These are phyloP conservation scores for Hygrophorus pudorinus DNA, from an alignment of 768 basidiomycete genomes.

Conservation along the genomic window DNA sequence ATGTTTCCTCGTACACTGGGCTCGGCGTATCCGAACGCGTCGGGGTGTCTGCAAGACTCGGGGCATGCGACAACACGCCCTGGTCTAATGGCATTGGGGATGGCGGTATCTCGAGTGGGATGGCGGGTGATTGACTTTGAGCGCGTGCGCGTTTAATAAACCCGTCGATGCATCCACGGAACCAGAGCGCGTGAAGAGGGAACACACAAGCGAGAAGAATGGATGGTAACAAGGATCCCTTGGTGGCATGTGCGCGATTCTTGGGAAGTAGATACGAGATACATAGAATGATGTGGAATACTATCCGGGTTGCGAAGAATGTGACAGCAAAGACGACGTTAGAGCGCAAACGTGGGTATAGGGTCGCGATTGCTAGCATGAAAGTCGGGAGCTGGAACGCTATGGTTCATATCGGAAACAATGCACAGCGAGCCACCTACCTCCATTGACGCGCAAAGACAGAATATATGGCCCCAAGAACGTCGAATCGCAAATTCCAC, in stretches of 20 bases:
- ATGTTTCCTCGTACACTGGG: too few relatives aligned
- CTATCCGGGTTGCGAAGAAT: conserved; percentile 45
- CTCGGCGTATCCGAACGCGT: too few relatives aligned
- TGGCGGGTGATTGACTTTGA: neutral
- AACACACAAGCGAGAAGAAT: conserved; percentile 30
- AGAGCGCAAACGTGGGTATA: conserved; percentile 34
- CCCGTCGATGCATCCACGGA: conserved; percentile 37
- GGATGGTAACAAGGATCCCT: conserved; percentile 29
- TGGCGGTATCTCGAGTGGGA: neutral
- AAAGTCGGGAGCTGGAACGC: conserved; percentile 39
- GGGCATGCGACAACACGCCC: too few relatives aligned
- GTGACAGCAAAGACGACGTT: conserved; percentile 37
- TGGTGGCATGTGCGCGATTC: conserved; percentile 19
- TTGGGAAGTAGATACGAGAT: conserved; percentile 17
- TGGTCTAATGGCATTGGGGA: neutral
- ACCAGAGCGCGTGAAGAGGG: conserved; percentile 46
- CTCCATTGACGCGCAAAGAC: conserved; percentile 39
- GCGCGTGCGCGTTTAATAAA: conserved; percentile 23
- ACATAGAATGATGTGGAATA: conserved; percentile 32
- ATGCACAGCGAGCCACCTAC: conserved; percentile 13
- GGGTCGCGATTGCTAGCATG: conserved; percentile 34
- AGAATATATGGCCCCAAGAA: conserved; percentile 32
- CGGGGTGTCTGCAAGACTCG: too few relatives aligned
- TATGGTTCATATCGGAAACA: neutral
- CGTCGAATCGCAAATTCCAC: conserved; percentile 27